Evolutionary conservation across 225 moss, liverwort and hornwort species (phyloP).

Genomic region (Pseudisothecium myosuroides): DNA sequence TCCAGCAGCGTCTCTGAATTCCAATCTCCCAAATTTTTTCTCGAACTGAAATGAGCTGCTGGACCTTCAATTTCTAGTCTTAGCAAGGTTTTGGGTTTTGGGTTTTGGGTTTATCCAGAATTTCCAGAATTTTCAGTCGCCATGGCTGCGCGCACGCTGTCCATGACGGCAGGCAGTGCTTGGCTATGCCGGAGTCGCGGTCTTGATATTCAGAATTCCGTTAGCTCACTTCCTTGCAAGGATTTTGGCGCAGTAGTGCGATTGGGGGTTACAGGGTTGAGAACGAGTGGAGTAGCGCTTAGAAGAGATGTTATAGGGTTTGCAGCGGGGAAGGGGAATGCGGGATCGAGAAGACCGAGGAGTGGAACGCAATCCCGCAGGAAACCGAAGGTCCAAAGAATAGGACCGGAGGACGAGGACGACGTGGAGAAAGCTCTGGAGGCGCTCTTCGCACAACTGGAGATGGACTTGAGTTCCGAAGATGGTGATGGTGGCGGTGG

Average conservation of each 20-base stretch:
- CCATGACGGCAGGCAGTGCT: not conserved
- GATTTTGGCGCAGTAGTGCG: not conserved
- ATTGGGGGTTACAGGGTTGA: not conserved
- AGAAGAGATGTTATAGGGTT: not conserved
- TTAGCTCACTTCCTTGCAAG: not conserved
- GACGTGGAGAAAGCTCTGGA: constrained; percentile 74
- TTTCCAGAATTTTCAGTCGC: not conserved
- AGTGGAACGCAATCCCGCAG: constrained; percentile 17
- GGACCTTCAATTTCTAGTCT: not conserved
- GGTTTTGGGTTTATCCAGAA: constrained; percentile 9
- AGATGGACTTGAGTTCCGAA: constrained; percentile 61
- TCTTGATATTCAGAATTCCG: not conserved
- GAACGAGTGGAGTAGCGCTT: not conserved
- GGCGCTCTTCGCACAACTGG: constrained; percentile 66
- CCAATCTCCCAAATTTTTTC: not conserved
- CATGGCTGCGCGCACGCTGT: constrained; percentile 6
- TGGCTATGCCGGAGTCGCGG: not conserved
- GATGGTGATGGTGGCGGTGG: constrained; percentile 16
- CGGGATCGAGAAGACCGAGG: constrained; percentile 11
- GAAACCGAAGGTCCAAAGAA: constrained; percentile 7
- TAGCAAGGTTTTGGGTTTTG: not conserved
- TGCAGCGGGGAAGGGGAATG: constrained; percentile 2
- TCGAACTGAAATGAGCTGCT: not conserved
- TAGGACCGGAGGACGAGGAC: constrained; percentile 27
- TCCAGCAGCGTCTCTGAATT: not conserved